phyloP scores from a whole-genome alignment of 2,329 filamentous ascomycete species.

The Colletotrichum zoysiae region DNA sequence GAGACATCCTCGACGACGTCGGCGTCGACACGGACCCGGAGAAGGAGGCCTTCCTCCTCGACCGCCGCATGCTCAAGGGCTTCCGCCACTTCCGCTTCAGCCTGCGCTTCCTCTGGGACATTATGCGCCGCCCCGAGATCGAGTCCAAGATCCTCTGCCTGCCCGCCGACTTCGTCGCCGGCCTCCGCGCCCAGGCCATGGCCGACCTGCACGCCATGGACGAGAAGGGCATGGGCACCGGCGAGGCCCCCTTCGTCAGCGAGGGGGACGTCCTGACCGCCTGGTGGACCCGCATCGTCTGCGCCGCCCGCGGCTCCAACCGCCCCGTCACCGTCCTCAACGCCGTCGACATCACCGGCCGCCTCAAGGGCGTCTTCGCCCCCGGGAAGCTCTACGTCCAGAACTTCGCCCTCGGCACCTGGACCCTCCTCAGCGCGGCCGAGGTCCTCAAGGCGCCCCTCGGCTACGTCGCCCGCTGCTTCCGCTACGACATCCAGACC shows the following conservation, averaged over 20 bases:
- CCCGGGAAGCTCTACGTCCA: constrained; percentile 45
- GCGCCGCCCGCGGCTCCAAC: constrained; percentile 25
- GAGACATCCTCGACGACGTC: constrained; percentile 52
- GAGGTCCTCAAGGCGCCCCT: constrained; percentile 45
- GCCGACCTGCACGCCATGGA: constrained; percentile 46
- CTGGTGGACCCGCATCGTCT: constrained; percentile 52
- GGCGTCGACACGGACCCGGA: constrained; percentile 43
- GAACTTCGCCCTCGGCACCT: constrained; percentile 46
- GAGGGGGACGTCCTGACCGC: constrained; percentile 60
- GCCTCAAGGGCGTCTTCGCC: constrained; percentile 43
- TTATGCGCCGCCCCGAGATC: constrained; percentile 48
- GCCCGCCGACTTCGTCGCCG: constrained; percentile 48
- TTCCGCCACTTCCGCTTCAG: constrained; percentile 50
- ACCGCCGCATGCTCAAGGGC: constrained; percentile 46
- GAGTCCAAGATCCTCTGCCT: constrained; percentile 56
- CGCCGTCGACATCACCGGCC: constrained; percentile 47
- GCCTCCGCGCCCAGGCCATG: constrained; percentile 49
- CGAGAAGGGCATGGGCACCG: constrained; percentile 33
- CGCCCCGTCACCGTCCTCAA: constrained; percentile 46
- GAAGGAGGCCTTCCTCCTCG: constrained; percentile 47
- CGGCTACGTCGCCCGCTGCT: constrained; percentile 47
- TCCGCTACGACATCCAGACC: constrained; percentile 51
- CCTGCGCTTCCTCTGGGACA: constrained; percentile 51
- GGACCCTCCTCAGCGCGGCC: constrained; percentile 44
- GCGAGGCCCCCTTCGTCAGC: constrained; percentile 54